phyloP scores from a whole-genome alignment of 768 basidiomycete genomes.

The Termitomyces eurrhizus region DNA sequence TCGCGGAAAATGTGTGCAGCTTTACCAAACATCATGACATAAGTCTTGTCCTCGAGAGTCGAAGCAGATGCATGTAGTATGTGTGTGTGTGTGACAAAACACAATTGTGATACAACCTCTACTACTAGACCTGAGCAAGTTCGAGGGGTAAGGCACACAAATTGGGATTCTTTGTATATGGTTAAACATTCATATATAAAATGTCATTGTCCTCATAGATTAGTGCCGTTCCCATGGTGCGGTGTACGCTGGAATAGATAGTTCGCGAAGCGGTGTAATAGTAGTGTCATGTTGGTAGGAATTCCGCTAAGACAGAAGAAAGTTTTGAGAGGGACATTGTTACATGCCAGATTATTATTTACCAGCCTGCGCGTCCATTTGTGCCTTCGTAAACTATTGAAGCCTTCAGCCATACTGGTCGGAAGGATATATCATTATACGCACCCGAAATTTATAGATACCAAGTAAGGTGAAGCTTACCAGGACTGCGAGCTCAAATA shows the following conservation, averaged over 20 bases:
- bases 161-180: not conserved
- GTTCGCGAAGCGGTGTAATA: not conserved
- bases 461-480: slow-evolving; percentile 80
- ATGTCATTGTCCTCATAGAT: not conserved
- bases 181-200: not conserved
- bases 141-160: not conserved
- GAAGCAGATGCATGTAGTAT: not conserved
- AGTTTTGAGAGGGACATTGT: slow-evolving; percentile 6
- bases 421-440: slow-evolving; percentile 2
- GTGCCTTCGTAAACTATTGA: slow-evolving; percentile 43
- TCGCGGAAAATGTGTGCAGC: not conserved
- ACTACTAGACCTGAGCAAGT: not conserved
- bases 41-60: not conserved
- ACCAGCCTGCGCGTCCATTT: slow-evolving; percentile 78
- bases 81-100: not conserved
- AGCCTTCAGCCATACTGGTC: not conserved
- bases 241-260: not conserved
- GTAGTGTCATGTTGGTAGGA: slow-evolving; percentile 52
- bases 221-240: not conserved
- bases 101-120: not conserved
- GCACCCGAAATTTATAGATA: slow-evolving; percentile 77
- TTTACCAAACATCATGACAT: not conserved
- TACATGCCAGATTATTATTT: slow-evolving; percentile 20
- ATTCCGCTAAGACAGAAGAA: slow-evolving; percentile 38
- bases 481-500: slow-evolving; percentile 72